Percentiles rank a stretch among this genome's conserved stretches.
Conservation (phyloP, 2,329 filamentous ascomycete genomes). For the Elsinoe perseae region DNA sequence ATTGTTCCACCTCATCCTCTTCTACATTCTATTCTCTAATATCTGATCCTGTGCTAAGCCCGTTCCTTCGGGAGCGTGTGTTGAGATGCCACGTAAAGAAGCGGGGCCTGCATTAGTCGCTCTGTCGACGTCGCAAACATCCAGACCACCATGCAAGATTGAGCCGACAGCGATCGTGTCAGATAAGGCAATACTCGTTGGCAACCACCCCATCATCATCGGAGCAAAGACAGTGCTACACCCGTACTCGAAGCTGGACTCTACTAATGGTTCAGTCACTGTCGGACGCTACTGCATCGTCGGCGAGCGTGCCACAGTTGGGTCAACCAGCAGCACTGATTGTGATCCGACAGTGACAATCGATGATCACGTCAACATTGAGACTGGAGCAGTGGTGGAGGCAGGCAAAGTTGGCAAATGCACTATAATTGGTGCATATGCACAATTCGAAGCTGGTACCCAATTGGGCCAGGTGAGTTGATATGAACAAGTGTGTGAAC, state of each 20-base stretch:
- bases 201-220: conserved; percentile 70
- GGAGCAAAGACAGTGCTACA: conserved; percentile 75
- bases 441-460: conserved; percentile 31
- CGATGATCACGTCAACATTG: conserved; percentile 38
- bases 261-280: conserved; percentile 35
- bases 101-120: not conserved
- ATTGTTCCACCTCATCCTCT: too few species aligned
- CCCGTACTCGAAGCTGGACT: conserved; percentile 57
- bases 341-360: conserved; percentile 28
- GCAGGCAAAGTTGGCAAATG: conserved; percentile 26
- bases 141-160: conserved; percentile 35
- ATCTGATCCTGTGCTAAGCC: too few species aligned
- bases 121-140: not conserved
- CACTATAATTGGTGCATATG: conserved; percentile 26
- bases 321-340: conserved; percentile 21
- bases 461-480: conserved; percentile 37
- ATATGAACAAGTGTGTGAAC: conserved; percentile 1
- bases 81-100: not conserved
- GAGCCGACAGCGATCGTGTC: conserved; percentile 43
- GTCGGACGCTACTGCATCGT: conserved; percentile 58
- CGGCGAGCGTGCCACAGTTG: conserved; percentile 52
- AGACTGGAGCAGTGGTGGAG: conserved; percentile 37
- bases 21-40: too few species aligned
- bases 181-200: conserved; percentile 47
- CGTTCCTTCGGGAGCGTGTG: too few species aligned